phyloP scores from a whole-genome alignment of 352 stramenopile species.

The Globisporangium yorkense region DNA sequence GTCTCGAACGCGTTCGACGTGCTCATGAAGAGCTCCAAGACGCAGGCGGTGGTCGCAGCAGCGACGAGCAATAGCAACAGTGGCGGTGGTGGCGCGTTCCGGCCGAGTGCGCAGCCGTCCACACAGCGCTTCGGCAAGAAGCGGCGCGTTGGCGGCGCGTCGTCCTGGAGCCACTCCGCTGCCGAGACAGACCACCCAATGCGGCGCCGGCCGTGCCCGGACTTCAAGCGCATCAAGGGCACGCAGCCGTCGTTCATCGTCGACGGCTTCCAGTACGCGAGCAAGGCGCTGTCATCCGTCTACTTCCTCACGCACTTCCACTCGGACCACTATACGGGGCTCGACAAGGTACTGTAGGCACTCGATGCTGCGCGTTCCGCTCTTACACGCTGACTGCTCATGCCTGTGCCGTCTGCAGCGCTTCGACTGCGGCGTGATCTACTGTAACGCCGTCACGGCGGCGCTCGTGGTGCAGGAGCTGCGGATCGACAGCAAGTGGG shows the following conservation, averaged over 20 bases:
- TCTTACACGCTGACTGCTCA: not conserved
- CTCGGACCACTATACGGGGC: constrained; percentile 94
- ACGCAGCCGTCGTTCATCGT: constrained; percentile 82
- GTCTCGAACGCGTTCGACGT: constrained; percentile 74
- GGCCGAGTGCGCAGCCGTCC: not conserved
- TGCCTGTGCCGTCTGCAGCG: constrained; percentile 14
- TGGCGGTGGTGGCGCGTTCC: constrained; percentile 3
- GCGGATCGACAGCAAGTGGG: constrained; percentile 86
- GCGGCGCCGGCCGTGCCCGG: constrained; percentile 35
- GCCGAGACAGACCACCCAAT: not conserved
- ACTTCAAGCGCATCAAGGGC: constrained; percentile 76
- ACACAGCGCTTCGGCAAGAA: constrained; percentile 27
- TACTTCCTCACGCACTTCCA: constrained; percentile 99
- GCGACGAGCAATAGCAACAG: not conserved
- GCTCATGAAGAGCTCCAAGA: constrained; percentile 77
- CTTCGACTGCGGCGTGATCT: constrained; percentile 93
- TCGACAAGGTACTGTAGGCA: constrained; percentile 48
- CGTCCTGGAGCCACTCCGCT: constrained; percentile 4
- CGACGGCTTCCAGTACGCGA: constrained; percentile 83
- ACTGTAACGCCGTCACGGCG: constrained; percentile 92
- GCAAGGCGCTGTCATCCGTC: constrained; percentile 59
- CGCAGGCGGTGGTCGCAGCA: constrained; percentile 26
- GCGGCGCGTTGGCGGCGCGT: not conserved
- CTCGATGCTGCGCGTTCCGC: not conserved
- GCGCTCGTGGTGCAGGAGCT: constrained; percentile 91